These are phyloP conservation scores for Colletotrichum sp. DNA, from an alignment of 2,329 filamentous ascomycete species.

Conservation along the genomic window DNA sequence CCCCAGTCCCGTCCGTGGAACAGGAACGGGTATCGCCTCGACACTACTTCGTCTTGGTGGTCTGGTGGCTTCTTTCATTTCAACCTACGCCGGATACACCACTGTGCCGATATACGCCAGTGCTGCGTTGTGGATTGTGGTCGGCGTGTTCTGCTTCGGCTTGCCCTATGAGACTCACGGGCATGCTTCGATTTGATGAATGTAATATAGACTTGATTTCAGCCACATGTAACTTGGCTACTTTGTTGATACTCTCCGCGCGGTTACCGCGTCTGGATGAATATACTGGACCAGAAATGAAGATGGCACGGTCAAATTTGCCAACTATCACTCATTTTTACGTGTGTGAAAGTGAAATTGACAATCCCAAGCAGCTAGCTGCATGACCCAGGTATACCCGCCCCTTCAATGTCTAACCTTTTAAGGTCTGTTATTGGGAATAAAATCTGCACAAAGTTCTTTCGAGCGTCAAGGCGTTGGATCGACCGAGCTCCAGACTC, in stretches of 20 bases:
- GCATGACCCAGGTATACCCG: too few relatives aligned
- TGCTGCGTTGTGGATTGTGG: conserved; percentile 47
- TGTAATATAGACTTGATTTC: not conserved
- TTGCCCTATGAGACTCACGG: conserved; percentile 50
- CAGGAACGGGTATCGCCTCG: conserved; percentile 52
- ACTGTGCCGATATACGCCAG: conserved; percentile 48
- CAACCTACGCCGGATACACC: conserved; percentile 45
- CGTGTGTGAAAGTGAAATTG: not conserved
- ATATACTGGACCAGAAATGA: not conserved
- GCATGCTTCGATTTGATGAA: conserved; percentile 32
- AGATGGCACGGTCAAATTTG: not conserved
- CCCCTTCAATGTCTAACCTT: rapidly evolving
- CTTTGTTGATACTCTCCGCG: not conserved
- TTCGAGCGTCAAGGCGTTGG: rapidly evolving
- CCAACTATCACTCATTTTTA: not conserved
- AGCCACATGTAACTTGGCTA: not conserved
- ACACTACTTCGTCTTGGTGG: conserved; percentile 41
- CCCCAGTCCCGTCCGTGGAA: conserved; percentile 58
- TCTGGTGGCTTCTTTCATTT: conserved; percentile 45
- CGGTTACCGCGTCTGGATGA: not conserved
- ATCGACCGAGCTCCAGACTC: rapidly evolving
- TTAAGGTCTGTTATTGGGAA: not conserved
- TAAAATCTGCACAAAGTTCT: rapidly evolving
- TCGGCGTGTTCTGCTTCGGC: conserved; percentile 43
- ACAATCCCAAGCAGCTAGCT: rapidly evolving